A percentile compares a stretch with the other conserved stretches of the same genome.
phyloP scores from a whole-genome alignment of 1,284 basidiomycete genomes.

The Sporisorium scitamineum region DNA sequence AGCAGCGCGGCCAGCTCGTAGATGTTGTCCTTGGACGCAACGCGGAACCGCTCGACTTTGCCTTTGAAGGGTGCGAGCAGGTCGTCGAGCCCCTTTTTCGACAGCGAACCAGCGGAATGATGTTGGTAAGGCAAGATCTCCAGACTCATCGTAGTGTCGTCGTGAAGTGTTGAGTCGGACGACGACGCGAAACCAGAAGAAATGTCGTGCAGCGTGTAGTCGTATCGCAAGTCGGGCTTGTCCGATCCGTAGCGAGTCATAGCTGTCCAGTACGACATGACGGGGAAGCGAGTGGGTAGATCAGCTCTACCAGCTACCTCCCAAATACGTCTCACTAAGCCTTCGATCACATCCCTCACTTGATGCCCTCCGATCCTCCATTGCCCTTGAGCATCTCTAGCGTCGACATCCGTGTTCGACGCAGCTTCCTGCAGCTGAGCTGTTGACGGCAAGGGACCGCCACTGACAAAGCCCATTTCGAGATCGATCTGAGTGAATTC shows the following conservation, averaged over 20 bases:
- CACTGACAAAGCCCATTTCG: constrained; percentile 94
- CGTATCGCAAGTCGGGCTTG: constrained; percentile 91
- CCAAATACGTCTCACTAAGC: constrained; percentile 75
- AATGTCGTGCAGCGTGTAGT: constrained; percentile 71
- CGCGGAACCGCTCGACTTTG: constrained; percentile 55
- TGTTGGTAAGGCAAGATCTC: constrained; percentile 53
- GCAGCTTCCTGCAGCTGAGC: too few species aligned
- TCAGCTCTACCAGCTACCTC: constrained; percentile 74
- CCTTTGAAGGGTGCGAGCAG: constrained; percentile 38
- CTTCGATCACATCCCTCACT: constrained; percentile 58
- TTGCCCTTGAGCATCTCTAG: constrained; percentile 36
- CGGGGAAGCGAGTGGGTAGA: constrained; percentile 69
- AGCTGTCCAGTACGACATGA: constrained; percentile 60
- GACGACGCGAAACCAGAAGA: constrained; percentile 24
- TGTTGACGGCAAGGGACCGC: constrained; percentile 70
- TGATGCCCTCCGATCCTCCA: constrained; percentile 78
- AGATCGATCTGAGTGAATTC: constrained; percentile 97
- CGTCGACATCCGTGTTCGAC: not conserved
- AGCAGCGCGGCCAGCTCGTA: constrained; percentile 54
- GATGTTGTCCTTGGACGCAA: constrained; percentile 33
- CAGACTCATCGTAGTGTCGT: constrained; percentile 5
- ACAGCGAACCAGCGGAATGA: constrained; percentile 28
- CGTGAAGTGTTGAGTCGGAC: not conserved
- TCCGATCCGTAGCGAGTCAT: constrained; percentile 81
- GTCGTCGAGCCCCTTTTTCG: constrained; percentile 50